These are phyloP conservation scores for Rutstroemia sydowiana DNA, from an alignment of 2,329 filamentous ascomycete species.

Conservation along the genomic window DNA sequence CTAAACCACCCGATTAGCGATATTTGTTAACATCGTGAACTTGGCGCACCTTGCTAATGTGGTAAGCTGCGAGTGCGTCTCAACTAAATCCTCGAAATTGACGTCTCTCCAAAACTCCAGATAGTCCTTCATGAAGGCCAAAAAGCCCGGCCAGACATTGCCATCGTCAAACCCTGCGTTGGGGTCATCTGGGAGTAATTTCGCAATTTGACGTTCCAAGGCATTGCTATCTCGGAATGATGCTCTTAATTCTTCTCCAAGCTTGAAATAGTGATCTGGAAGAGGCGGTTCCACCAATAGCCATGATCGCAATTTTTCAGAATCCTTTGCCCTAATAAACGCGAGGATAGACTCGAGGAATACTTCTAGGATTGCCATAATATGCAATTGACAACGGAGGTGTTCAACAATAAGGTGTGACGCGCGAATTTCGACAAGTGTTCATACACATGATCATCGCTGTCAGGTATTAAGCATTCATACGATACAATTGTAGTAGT, in stretches of 20 bases:
- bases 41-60: conserved; percentile 63
- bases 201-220: conserved; percentile 57
- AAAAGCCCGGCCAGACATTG: conserved; percentile 68
- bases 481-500: too few relatives aligned
- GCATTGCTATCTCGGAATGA: conserved; percentile 44
- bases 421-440: too few relatives aligned
- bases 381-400: background rate
- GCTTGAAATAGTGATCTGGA: conserved; percentile 56
- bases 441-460: too few relatives aligned
- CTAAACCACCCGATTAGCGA: conserved; percentile 36
- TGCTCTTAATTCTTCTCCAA: conserved; percentile 59
- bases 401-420: too few relatives aligned
- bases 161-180: conserved; percentile 56
- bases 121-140: conserved; percentile 74
- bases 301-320: conserved; percentile 58
- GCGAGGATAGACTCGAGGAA: conserved; percentile 60
- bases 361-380: conserved; percentile 56
- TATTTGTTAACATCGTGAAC: background rate
- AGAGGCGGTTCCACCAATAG: conserved; percentile 69
- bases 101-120: conserved; percentile 75
- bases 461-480: too few relatives aligned
- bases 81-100: conserved; percentile 65
- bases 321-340: conserved; percentile 57
- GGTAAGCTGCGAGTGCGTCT: conserved; percentile 68
- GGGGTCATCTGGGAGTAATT: conserved; percentile 56